Conservation (phyloP, 139 green algal species). For the Chlamydomonas sp. region DNA sequence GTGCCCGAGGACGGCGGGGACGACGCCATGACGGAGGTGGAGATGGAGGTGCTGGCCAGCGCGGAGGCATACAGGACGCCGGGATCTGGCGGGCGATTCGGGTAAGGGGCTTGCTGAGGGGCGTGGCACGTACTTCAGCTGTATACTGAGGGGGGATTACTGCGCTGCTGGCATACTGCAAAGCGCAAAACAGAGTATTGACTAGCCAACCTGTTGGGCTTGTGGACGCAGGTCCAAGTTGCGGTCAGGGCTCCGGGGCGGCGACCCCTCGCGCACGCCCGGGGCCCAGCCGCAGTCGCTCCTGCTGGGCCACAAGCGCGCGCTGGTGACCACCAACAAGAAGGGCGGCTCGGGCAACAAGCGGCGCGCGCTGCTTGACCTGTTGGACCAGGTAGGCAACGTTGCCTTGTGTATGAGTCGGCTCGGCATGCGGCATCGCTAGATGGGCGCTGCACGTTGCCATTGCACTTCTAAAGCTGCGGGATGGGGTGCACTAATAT, state of each 20-base stretch:
- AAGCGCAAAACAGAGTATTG: no score
- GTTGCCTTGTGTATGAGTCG: no score
- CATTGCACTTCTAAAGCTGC: no score
- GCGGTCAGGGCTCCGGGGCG: not conserved
- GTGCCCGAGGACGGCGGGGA: no score
- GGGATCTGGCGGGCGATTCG: not conserved
- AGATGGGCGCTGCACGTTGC: no score
- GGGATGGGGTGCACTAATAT: no score
- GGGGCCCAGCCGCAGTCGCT: not conserved
- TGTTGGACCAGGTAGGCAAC: slow-evolving; percentile 56
- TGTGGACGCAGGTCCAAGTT: no score
- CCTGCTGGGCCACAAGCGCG: slow-evolving; percentile 2
- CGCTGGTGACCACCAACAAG: not conserved
- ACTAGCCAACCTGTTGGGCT: no score
- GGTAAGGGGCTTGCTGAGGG: not conserved
- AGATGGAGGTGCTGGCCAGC: slow-evolving; percentile 24
- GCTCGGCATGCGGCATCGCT: no score
- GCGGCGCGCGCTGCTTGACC: slow-evolving; percentile 54
- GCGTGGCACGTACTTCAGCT: not conserved
- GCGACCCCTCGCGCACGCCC: not conserved
- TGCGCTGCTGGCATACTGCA: no score
- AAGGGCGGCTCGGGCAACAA: slow-evolving; percentile 37
- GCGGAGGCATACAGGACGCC: slow-evolving; percentile 20
- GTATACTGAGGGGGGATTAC: not conserved
- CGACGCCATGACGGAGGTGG: not conserved